These are phyloP conservation scores for Phytophthora kernoviae DNA, from an alignment of 352 stramenopile genomes.

Conservation along the genomic window DNA sequence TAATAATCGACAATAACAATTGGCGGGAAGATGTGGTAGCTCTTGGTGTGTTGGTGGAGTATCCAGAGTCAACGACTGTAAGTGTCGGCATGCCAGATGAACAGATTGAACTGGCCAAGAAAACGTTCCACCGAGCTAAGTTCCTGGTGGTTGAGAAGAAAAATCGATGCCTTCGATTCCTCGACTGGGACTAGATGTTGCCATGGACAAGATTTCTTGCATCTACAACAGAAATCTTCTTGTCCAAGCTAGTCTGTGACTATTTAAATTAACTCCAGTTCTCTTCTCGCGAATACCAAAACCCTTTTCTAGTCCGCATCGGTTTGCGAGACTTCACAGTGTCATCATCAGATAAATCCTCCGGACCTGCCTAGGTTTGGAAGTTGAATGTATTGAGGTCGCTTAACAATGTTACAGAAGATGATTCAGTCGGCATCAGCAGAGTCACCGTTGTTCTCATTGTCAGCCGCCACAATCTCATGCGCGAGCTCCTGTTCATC, in stretches of 20 bases:
- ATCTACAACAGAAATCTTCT: too few relatives aligned
- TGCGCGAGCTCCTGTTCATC: constrained; percentile 67
- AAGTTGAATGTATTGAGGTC: too few relatives aligned
- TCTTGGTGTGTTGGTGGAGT: constrained; percentile 8
- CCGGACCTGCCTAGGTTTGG: too few relatives aligned
- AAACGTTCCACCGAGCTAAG: constrained; percentile 15
- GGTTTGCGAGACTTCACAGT: too few relatives aligned
- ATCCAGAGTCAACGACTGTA: constrained; percentile 8
- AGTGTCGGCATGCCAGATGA: constrained; percentile 9
- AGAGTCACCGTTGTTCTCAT: constrained; percentile 19
- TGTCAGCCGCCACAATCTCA: constrained; percentile 50
- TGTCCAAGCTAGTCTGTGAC: too few relatives aligned
- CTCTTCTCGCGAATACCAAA: too few relatives aligned
- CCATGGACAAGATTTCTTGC: too few relatives aligned
- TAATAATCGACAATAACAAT: not conserved
- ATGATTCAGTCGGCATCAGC: constrained; percentile 7
- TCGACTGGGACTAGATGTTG: too few relatives aligned
- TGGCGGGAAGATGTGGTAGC: constrained; percentile 7
- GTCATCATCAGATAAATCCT: too few relatives aligned
- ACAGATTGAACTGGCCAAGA: constrained; percentile 14
- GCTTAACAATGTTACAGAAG: too few relatives aligned
- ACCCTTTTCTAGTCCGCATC: too few relatives aligned
- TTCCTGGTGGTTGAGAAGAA: constrained; percentile 5
- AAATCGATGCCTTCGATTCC: constrained; percentile 6
- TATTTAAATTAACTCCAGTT: too few relatives aligned